These are phyloP conservation scores for Ceriops zippeliana DNA, from an alignment of 345 rosid genomes.

Conservation along the genomic window DNA sequence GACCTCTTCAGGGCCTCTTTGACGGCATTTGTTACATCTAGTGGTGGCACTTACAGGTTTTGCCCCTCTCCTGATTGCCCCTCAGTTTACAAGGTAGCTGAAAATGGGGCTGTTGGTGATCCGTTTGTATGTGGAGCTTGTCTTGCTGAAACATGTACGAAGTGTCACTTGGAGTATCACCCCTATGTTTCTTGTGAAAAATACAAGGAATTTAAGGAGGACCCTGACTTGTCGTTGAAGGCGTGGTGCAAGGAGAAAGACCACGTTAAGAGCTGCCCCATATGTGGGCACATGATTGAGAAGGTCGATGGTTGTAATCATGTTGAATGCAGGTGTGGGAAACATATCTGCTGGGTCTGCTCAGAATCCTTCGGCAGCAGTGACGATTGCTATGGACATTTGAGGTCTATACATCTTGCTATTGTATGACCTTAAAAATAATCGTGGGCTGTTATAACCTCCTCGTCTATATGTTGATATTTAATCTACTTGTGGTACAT, in stretches of 20 bases:
- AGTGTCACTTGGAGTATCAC: slow-evolving; percentile 77
- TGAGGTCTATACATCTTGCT: slow-evolving; percentile 45
- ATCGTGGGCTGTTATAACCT: not conserved
- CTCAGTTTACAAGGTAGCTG: slow-evolving; percentile 60
- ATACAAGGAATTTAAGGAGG: slow-evolving; percentile 63
- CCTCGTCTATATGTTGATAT: not conserved
- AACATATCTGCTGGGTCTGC: slow-evolving; percentile 86
- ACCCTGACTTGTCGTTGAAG: slow-evolving; percentile 71
- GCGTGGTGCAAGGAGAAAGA: slow-evolving; percentile 78
- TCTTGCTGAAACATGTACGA: slow-evolving; percentile 59
- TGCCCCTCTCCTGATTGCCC: slow-evolving; percentile 92
- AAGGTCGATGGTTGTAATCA: slow-evolving; percentile 88
- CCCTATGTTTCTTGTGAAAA: slow-evolving; percentile 64
- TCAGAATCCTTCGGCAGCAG: slow-evolving; percentile 38
- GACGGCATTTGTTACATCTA: slow-evolving; percentile 57
- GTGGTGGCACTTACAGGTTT: slow-evolving; percentile 59
- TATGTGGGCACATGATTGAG: slow-evolving; percentile 66
- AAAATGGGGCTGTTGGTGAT: slow-evolving; percentile 26
- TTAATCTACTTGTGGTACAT: not conserved
- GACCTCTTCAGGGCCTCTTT: slow-evolving; percentile 80
- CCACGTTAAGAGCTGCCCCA: slow-evolving; percentile 65
- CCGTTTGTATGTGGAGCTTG: slow-evolving; percentile 81
- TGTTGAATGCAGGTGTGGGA: slow-evolving; percentile 70
- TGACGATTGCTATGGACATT: slow-evolving; percentile 61
- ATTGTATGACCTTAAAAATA: slow-evolving; percentile 15